Conservation (phyloP, 441 rosid species). For the Aquilaria agallochum region DNA sequence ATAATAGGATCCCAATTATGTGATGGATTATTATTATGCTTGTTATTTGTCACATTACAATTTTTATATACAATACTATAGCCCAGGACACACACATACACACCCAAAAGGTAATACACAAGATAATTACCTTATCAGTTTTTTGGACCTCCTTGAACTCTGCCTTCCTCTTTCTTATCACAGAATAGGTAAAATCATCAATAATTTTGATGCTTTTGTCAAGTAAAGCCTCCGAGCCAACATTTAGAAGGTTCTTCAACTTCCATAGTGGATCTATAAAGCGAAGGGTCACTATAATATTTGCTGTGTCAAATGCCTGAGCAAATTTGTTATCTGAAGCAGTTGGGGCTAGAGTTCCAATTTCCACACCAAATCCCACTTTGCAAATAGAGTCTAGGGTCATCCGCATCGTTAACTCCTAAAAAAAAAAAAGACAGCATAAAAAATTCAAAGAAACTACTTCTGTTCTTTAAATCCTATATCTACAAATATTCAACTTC, state of each 20-base stretch:
- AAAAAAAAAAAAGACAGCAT: slow-evolving; percentile 1
- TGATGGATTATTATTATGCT: too few relatives aligned
- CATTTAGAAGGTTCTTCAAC: slow-evolving; percentile 61
- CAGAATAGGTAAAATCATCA: slow-evolving; percentile 88
- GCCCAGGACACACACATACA: not conserved
- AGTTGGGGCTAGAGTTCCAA: slow-evolving; percentile 73
- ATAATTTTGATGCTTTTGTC: slow-evolving; percentile 69
- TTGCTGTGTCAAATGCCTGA: slow-evolving; percentile 80
- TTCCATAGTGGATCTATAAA: slow-evolving; percentile 92
- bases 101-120: not conserved
- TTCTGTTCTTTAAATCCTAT: too few relatives aligned
- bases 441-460: too few relatives aligned
- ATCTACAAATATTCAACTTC: too few relatives aligned
- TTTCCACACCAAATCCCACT: slow-evolving; percentile 95
- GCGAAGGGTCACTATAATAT: slow-evolving; percentile 79
- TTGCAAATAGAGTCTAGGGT: slow-evolving; percentile 92
- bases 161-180: slow-evolving; percentile 69
- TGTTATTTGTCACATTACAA: too few relatives aligned
- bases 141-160: slow-evolving; percentile 47
- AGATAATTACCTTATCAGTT: slow-evolving; percentile 44
- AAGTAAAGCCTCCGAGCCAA: slow-evolving; percentile 88
- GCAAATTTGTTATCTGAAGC: slow-evolving; percentile 79
- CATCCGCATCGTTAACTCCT: slow-evolving; percentile 94
- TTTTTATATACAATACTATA: too few relatives aligned
- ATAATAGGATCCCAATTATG: too few relatives aligned